Conservation (phyloP, 2,329 filamentous ascomycete species). For the Rhinocladiella similis region DNA sequence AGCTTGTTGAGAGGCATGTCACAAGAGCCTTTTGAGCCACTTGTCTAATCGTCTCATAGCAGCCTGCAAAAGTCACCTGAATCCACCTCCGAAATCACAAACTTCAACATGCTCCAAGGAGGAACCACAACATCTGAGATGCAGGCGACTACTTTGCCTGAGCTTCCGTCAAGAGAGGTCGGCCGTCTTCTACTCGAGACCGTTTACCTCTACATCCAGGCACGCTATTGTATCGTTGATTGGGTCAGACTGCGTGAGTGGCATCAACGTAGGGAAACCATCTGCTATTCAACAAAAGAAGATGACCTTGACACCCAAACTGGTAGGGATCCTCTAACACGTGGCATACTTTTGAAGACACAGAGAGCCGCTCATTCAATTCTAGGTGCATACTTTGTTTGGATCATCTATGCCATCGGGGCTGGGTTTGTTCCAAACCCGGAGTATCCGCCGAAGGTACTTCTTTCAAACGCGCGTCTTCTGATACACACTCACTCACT, state of each 20-base stretch:
- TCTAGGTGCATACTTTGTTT: slow-evolving; percentile 25
- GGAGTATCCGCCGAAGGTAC: slow-evolving; percentile 23
- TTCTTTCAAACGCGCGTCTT: not conserved
- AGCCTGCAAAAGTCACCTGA: slow-evolving; percentile 1
- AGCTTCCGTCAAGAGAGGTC: slow-evolving; percentile 14
- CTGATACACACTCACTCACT: not conserved
- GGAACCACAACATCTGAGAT: slow-evolving; percentile 5
- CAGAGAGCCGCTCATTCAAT: not conserved
- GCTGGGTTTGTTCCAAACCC: slow-evolving; percentile 23
- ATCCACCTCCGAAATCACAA: slow-evolving; percentile 1
- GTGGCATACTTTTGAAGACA: too few species aligned
- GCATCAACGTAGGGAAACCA: slow-evolving; percentile 22
- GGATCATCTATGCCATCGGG: slow-evolving; percentile 29
- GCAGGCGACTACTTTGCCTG: slow-evolving; percentile 8
- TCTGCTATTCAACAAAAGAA: slow-evolving; percentile 50
- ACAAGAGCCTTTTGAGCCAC: not conserved
- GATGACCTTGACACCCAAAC: slow-evolving; percentile 66
- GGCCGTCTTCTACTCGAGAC: slow-evolving; percentile 22
- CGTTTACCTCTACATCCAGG: slow-evolving; percentile 28
- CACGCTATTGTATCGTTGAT: slow-evolving; percentile 28
- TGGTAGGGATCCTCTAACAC: slow-evolving; percentile 29
- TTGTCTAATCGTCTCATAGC: not conserved
- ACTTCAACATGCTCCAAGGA: slow-evolving; percentile 6
- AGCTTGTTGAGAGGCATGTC: slow-evolving; percentile 7
- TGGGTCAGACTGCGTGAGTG: slow-evolving; percentile 26